These are phyloP conservation scores for Penicillium decumbens DNA, from an alignment of 2,329 filamentous ascomycete species.

Conservation along the genomic window DNA sequence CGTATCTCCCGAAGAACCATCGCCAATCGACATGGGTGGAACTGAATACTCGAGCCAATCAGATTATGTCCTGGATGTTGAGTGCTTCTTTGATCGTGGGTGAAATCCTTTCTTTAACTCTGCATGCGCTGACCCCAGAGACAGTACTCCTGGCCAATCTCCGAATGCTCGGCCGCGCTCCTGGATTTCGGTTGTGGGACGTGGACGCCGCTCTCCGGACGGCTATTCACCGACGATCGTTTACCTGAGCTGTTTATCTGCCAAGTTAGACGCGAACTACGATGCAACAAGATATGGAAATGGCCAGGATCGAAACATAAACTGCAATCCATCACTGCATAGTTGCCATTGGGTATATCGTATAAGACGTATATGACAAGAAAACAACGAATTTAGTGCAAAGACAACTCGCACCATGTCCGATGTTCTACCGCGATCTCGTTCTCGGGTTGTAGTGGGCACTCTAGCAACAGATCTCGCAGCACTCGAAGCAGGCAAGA, in stretches of 20 bases:
- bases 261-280: neutral
- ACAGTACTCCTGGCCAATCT: constrained; percentile 25
- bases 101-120: neutral
- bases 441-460: neutral
- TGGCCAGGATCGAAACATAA: neutral
- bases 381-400: neutral
- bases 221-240: constrained; percentile 15
- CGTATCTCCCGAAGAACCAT: constrained; percentile 3
- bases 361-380: constrained; percentile 8
- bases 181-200: constrained; percentile 31
- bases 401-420: neutral
- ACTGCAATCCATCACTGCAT: constrained; percentile 11
- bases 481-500: constrained; percentile 34
- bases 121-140: neutral
- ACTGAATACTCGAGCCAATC: neutral
- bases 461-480: constrained; percentile 33
- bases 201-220: constrained; percentile 30
- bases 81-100: constrained; percentile 28
- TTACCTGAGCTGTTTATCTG: neutral
- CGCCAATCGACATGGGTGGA: neutral
- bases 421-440: neutral
- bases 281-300: constrained; percentile 1
- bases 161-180: constrained; percentile 33
- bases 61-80: constrained; percentile 23
- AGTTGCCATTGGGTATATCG: constrained; percentile 18